Base-by-base conservation (phyloP, 495 filamentous ascomycete genomes). In the Trichoderma reesei region DNA sequence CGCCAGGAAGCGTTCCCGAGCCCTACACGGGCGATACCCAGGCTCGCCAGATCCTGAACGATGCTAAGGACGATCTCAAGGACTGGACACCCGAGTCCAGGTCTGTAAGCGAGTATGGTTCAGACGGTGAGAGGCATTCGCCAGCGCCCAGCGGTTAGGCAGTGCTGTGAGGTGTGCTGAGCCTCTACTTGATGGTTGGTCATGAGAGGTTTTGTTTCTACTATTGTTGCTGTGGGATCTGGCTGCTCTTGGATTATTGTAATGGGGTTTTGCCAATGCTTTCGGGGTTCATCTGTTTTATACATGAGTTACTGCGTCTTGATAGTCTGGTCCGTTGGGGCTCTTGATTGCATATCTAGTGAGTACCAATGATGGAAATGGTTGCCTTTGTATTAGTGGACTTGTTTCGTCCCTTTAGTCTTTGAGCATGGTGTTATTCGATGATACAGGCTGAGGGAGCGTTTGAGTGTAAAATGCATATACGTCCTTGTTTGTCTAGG, bases 31-130 rank as follows among this genome's bases (percentile, higher is more conserved):
- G 86, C 61, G 80, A 77, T 34, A 70, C 76, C 14, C 84, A 87
- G 61, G 89, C 91, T 1, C 85, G 88, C 26, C 87, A 92, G 73
- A 80, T 96, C 13, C 82, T 98, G n/a, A 91, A 94, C 67, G 92
- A 97, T 64, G 91, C 92, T 26, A 94, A 98, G 75, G 88, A 89
- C 51, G 90, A 94, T 48, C 81, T 98, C 56, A 85, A 85, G 38
- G 81, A 82, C 11, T 97, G 91, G 91, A 75, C 80, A 54, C 77
- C 82, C 9, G 75, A 77, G n/a, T 68, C 83, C 4, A 85, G 86
- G 14, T 7, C 38, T 34, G 34, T 26, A n/a, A 16, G 61, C 41
- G 26, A 18, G 14, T 31, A 9, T 14, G 60, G 34, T 31, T 33
- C 54, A 42, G 20, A 34, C 36, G 41, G 18, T n/a, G 8, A 26